These are phyloP conservation scores for Nicotiana attenuata DNA, from an alignment of 257 asterid genomes.

Conservation along the genomic window DNA sequence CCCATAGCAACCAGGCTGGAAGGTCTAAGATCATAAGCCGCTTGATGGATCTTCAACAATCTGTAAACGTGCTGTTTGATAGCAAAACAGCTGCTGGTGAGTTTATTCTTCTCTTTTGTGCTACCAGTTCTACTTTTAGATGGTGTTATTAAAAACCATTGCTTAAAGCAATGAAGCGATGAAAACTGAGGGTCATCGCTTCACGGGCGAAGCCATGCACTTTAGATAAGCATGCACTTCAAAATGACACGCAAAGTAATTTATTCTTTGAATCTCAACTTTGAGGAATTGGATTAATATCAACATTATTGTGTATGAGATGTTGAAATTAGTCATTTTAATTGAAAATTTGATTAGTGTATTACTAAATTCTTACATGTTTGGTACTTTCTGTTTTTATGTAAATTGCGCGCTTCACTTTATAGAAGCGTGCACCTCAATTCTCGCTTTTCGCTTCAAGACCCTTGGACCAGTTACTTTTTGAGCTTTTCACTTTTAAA, in stretches of 20 bases:
- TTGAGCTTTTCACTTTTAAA: background rate
- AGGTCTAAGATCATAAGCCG: constrained; percentile 51
- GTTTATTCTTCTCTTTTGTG: constrained; percentile 27
- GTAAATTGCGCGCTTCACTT: background rate
- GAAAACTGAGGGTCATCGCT: background rate
- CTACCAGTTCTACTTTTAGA: constrained; percentile 14
- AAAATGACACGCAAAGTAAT: background rate
- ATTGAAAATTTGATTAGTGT: background rate
- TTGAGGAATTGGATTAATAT: background rate
- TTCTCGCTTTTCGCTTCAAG: background rate
- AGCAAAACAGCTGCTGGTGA: constrained; percentile 71
- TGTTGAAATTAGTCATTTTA: background rate
- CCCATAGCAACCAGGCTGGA: constrained; percentile 48
- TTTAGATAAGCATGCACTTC: background rate
- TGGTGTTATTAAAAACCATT: background rate
- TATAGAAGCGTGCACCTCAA: background rate
- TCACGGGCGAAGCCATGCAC: background rate
- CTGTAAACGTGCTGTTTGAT: constrained; percentile 67
- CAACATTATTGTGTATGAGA: background rate
- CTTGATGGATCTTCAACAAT: constrained; percentile 94
- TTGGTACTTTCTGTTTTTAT: background rate
- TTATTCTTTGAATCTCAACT: background rate
- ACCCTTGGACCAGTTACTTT: background rate
- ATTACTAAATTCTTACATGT: background rate
- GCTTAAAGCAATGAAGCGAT: background rate